Base-by-base conservation (phyloP, 768 basidiomycete species). In the Mrakia blollopis region DNA sequence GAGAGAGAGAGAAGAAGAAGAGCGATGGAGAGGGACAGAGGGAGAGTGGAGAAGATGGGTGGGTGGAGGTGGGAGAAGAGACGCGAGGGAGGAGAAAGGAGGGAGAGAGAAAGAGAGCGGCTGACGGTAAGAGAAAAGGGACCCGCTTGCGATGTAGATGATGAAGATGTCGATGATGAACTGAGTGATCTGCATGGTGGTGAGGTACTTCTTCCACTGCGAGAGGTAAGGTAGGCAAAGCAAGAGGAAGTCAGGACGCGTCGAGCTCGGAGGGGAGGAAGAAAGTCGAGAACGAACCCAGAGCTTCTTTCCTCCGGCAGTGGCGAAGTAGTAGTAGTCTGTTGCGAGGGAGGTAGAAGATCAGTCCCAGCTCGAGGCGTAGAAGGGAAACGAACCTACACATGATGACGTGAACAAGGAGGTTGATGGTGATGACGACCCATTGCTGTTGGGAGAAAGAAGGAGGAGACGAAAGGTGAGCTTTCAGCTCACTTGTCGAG, bases 301-400 rank as follows among this genome's bases (percentile, higher is more conserved):
- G 85, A 98, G 93, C 85, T 87, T 92, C 82, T 91, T 91, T 79
- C 97, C 97, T 82, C 96, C 94, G 71, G 97, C 94, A 71, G 97
- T 98, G 35, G 94, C 94, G 85, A 91, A 98, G 86, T 99, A 99
- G 86, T 99, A 99, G 85, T 98, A 99, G 86, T 99, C 94, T 57
- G 57, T 50, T 16, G 13, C 39, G 47, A 2, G 47, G 9, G 10
- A 25, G 3, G 95, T 72, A 7, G n/a, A 14, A 30, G 25, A 70
- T 50, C 35, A 77, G 71, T 10, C 30, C 8, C 44, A 61, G 41
- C 10, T 47, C 16, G 35, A 23, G 23, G n/a, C 32, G 32, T 62
- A 18, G 16, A 4, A 13, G 61, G 30, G 8, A 67, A 3, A 50
- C 18, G 30, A 91, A 83, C 84, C 94, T 93, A 57, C 57, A 98